Base-by-base conservation (phyloP, 805 yeast genomes). In the Candida tammaniensis region DNA sequence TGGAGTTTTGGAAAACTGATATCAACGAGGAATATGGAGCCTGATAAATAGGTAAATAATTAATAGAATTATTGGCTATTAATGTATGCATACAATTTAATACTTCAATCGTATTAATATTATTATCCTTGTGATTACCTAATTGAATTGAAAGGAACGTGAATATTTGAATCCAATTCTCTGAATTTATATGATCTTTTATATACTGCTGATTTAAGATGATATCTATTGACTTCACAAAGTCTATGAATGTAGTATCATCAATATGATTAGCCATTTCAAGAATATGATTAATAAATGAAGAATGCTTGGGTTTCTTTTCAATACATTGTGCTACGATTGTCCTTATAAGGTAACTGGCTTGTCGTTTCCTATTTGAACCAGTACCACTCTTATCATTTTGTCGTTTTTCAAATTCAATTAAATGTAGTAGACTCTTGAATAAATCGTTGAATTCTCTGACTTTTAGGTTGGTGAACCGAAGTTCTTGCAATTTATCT, bases 181-280 rank as follows among this genome's bases (percentile, higher is more conserved):
- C 49, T 2, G 24, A 26, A 15, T 51, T 47, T 17, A 65, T 45
- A 39, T 65, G 69, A n/a, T 59, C 61, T 31, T 44, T 50, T 24
- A 65, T 52, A 29, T 47, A 51, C 12, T 46, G 47, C 31, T 53
- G 46, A 7, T 35, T 40, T 14, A 64, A 31, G 3, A 62, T 42
- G 1, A 35, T 20, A 10, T 45, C 29, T 3, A 61, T 16, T 1
- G 54, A 40, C 16, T 46, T 42, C 7, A 57, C 38, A 27, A 62
- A 54, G 34, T 58, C 64, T 12, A 47, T 31, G 21, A 35, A 33
- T 2, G 30, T 21, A 5, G 18, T 27, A 6, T 21, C 32, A 18
- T 43, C 33, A 12, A 23, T 23, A 5, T 13, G 12, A 7, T 20
- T 32, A 13, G 27, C 11, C 31, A 36, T 19, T 9, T 27, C 30